phyloP scores from a whole-genome alignment of 2,329 filamentous ascomycete genomes.

The Pezicula neosporulosa region DNA sequence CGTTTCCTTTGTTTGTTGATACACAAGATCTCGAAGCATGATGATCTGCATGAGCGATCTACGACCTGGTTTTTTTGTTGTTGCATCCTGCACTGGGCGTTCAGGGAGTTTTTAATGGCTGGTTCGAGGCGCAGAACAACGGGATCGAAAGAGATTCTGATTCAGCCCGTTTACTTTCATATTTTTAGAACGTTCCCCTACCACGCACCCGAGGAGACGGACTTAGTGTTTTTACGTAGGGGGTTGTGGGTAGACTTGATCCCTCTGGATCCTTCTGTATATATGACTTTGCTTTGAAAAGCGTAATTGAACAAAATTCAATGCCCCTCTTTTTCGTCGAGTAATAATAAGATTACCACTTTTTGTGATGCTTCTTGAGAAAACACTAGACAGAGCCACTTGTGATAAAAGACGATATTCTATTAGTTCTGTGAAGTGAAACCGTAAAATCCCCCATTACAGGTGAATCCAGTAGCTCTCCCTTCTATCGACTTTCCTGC shows the following conservation, averaged over 20 bases:
- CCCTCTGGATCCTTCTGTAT: constrained; percentile 22
- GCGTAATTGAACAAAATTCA: constrained; percentile 16
- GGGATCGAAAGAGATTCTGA: background rate
- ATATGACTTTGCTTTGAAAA: constrained; percentile 12
- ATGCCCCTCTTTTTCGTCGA: background rate
- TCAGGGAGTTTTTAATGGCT: constrained; percentile 17
- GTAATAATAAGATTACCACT: no score
- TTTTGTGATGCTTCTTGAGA: no score
- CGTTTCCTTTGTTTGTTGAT: constrained; percentile 32
- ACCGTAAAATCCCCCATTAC: no score
- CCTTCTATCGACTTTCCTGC: background rate
- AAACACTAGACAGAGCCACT: no score
- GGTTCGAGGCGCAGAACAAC: background rate
- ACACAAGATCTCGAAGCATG: constrained; percentile 33
- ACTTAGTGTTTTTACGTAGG: no score
- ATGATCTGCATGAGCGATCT: constrained; percentile 50
- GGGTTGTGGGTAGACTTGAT: constrained; percentile 3
- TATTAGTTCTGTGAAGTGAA: no score
- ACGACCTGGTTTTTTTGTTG: constrained; percentile 28
- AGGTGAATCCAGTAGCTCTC: no score
- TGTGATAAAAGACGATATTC: no score
- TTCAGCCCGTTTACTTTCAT: background rate
- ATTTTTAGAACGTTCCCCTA: constrained; percentile 1
- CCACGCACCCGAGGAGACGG: background rate
- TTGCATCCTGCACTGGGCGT: constrained; percentile 24